Evolutionary conservation across 1,139 yeast genomes (phyloP), one percentile per base, ranked within the genome.

Genomic region (Saccharomyces hybrid): DNA sequence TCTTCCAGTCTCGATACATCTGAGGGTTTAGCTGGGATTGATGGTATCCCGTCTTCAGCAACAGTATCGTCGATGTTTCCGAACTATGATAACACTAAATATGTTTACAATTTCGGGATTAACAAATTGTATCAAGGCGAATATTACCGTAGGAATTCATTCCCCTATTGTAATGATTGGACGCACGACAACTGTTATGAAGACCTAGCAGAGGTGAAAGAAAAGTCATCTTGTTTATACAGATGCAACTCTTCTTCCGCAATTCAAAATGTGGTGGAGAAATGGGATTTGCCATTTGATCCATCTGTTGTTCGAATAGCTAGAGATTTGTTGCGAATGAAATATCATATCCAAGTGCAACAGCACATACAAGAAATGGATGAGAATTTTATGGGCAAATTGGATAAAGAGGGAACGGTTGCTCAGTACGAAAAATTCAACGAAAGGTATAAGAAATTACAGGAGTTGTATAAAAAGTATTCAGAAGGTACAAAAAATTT

Each of bases 201-300:
- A 12, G 16, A 31, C 19, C 49, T 38, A 4, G 31, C 52, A 21
- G 46, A 31, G 26, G 42, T 34, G 16, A 19, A 44, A 4, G 49
- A 50, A 14, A 29, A 29, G 16, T 19, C 51, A 11, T 21, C 27
- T 31, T 49, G 49, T 16, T 53, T 60, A 14, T 58, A 61, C 49
- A 57, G 67, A 21, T 61, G 76, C 50, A 62, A 68, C 48, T 80
- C 86, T 56, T 73, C 74, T 50, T 77, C 86, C 1, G 60, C 69
- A 26, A 68, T 80, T 9, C 81, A 78, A 44, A 74, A 73, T 3
- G 64, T 68, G 1, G 58, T 76, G 1, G 61, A 70, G 32, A 61
- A 58, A 16, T 73, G 75, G 75, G 59, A 59, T 0, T 50, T 61
- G 21, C 72, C 74, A 12, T 70, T 69, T 56, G 70, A 68, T 49